These are phyloP conservation scores for Plasmodium cynomolgi DNA, from an alignment of 169 alveolate species.

Conservation along the genomic window DNA sequence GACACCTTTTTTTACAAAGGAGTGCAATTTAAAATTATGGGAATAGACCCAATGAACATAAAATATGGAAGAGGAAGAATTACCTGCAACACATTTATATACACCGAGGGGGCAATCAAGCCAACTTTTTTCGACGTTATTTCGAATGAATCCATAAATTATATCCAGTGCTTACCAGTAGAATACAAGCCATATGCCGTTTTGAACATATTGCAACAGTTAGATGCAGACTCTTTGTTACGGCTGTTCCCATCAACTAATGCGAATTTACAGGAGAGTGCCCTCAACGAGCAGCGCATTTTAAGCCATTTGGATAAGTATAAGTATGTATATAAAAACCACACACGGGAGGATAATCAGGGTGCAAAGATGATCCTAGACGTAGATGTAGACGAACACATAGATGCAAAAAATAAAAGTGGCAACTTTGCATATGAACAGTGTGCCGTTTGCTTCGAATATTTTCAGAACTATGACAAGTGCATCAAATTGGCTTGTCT, in stretches of 20 bases:
- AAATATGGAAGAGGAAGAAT: slow-evolving; percentile 76
- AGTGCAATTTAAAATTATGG: slow-evolving; percentile 80
- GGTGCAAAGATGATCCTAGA: slow-evolving; percentile 29
- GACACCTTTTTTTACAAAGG: slow-evolving; percentile 82
- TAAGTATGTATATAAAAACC: slow-evolving; percentile 23
- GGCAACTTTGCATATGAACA: slow-evolving; percentile 74
- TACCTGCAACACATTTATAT: slow-evolving; percentile 77
- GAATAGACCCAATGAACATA: slow-evolving; percentile 77
- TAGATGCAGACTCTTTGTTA: slow-evolving; percentile 78
- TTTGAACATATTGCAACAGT: slow-evolving; percentile 77
- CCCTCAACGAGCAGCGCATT: neutral
- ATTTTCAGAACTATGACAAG: slow-evolving; percentile 71
- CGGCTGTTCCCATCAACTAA: slow-evolving; percentile 79
- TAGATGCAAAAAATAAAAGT: neutral
- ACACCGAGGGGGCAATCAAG: slow-evolving; percentile 76
- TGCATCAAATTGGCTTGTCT: slow-evolving; percentile 76
- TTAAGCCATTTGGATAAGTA: slow-evolving; percentile 24
- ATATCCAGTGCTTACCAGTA: slow-evolving; percentile 76
- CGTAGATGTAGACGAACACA: slow-evolving; percentile 15
- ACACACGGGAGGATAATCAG: slow-evolving; percentile 36
- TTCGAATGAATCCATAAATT: slow-evolving; percentile 76
- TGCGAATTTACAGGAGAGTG: slow-evolving; percentile 22
- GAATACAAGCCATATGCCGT: slow-evolving; percentile 80
- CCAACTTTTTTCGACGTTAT: slow-evolving; percentile 80
- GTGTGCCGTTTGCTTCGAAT: slow-evolving; percentile 79